Percentiles rank a stretch among this genome's conserved stretches.
phyloP scores from a whole-genome alignment of 2,329 filamentous ascomycete genomes.

The Pseudogymnoascus pannorum region DNA sequence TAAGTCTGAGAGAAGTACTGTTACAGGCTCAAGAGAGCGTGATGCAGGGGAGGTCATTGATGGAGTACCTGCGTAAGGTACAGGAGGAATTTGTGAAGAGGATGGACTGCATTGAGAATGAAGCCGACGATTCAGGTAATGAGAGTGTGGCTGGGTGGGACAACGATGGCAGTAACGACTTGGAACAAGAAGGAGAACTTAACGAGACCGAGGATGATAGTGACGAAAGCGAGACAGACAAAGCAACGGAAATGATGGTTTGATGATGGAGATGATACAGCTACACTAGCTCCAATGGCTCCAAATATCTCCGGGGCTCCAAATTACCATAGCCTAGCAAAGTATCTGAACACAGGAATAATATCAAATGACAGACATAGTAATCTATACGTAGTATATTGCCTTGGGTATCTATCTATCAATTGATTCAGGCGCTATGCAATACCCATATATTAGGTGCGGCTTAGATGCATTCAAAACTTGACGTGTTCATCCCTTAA shows the following conservation, averaged over 20 bases:
- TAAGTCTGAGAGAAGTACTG: conserved; percentile 66
- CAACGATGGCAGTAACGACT: not conserved
- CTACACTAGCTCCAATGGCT: not conserved
- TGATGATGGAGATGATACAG: not conserved
- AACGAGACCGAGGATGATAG: not conserved
- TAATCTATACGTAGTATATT: conserved; percentile 5
- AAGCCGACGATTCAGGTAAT: conserved; percentile 10
- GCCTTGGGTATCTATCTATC: conserved; percentile 2
- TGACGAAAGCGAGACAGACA: not conserved
- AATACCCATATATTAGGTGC: not conserved
- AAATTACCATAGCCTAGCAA: not conserved
- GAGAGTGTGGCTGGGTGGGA: not conserved
- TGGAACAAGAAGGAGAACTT: not conserved
- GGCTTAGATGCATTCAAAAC: not conserved
- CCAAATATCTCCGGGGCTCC: not conserved
- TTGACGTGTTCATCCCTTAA: conserved; percentile 36
- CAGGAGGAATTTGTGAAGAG: conserved; percentile 67
- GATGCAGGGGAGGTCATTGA: conserved; percentile 57
- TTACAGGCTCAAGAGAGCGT: conserved; percentile 57
- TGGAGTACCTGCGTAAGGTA: conserved; percentile 55
- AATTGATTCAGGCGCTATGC: not conserved
- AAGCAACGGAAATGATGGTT: not conserved
- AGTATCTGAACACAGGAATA: not conserved
- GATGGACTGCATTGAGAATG: conserved; percentile 57
- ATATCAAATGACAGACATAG: not conserved